Evolutionary conservation across 805 yeast genomes (phyloP), one percentile per base, ranked within the genome.

Genomic region (Kodamaea leandrae): DNA sequence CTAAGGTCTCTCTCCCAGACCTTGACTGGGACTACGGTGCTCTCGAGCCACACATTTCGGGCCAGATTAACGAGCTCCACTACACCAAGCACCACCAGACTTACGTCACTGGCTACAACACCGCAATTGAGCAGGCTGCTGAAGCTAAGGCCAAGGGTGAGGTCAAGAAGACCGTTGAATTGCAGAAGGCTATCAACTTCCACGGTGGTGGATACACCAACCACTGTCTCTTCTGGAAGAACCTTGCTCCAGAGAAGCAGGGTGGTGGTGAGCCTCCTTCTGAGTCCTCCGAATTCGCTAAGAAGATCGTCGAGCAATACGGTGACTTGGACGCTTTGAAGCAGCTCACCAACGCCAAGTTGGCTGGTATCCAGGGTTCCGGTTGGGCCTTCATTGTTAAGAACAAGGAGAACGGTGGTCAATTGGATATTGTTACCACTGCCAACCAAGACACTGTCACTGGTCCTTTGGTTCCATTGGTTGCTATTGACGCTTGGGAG

Each of bases 401-500:
- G 77, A 84, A 87, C 74, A 73, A 77, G 59, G 82, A 76, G 47
- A 81, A 81, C 52, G 62, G 62, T 24, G 86, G 85, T 52, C 78
- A 82, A 36, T 62, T 88, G 53, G 95, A 86, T 50, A 83, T 88
- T 42, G 83, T 86, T 42, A 85, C 86, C 63, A 84, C 86, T 52
- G 72, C 79, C 52, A 88, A 88, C 74, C 96, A 88, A 69, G 96
- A 88, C 66, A 85, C 93, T 13, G 88, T 85, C 29, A 71, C 80
- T 36, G 86, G 86, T 36, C 61, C 77, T 7, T 74, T 78, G 61
- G 70, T 77, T 35, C 95, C 96, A 33, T 68, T 89, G 55, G 76
- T 89, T 42, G 96, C 96, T 41, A 85, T 88, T 60, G 96, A 88
- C 56, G 95, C 96, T 46, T 88, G 96, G 96, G 96, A 88, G 68